A percentile compares a stretch with the other conserved stretches of the same genome.
These are phyloP conservation scores for Pseudofabraea citricarpa DNA, from an alignment of 2,329 filamentous ascomycete species.

Conservation along the genomic window DNA sequence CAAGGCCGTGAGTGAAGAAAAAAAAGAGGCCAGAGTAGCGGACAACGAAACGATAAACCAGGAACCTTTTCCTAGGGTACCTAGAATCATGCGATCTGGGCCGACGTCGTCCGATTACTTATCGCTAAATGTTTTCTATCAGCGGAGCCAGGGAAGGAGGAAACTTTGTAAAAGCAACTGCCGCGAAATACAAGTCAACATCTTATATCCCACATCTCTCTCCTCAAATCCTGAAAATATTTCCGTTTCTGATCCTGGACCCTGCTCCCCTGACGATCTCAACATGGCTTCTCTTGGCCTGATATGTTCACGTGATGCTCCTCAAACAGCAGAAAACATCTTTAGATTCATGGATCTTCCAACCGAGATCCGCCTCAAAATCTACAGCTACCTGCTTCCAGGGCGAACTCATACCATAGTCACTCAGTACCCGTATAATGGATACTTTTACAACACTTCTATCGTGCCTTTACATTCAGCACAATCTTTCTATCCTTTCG, in stretches of 20 bases:
- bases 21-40: background rate
- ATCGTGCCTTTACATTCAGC: conserved; percentile 9
- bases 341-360: conserved; percentile 23
- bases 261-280: background rate
- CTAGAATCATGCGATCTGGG: no score
- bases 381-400: conserved; percentile 22
- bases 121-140: conserved; percentile 17
- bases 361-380: conserved; percentile 22
- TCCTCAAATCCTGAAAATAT: conserved; percentile 1
- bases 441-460: conserved; percentile 18
- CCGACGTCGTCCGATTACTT: no score
- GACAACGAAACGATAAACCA: background rate
- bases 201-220: conserved; percentile 11
- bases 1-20: background rate
- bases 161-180: conserved; percentile 17
- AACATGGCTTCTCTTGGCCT: background rate
- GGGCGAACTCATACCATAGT: conserved; percentile 20
- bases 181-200: conserved; percentile 14
- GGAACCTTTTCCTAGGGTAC: no score
- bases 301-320: background rate
- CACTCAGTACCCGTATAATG: conserved; percentile 22
- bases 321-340: background rate
- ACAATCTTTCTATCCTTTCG: conserved; percentile 18
- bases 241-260: background rate
- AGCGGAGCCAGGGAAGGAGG: conserved; percentile 3